Conservation (phyloP, 1,139 yeast genomes). For the Blastobotrys persicus region DNA sequence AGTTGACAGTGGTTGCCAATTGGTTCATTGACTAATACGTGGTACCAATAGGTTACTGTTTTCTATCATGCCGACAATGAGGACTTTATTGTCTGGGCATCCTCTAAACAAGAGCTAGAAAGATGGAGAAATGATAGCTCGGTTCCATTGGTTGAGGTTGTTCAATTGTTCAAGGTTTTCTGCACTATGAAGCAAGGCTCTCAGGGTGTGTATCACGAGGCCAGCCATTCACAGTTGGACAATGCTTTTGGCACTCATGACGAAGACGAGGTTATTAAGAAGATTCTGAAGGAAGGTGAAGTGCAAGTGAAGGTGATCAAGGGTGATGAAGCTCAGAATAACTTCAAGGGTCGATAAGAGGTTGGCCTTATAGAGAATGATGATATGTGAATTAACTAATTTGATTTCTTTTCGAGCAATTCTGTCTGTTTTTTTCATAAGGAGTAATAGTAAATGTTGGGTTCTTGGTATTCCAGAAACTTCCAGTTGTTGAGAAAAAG, state of each 20-base stretch:
- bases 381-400: not conserved
- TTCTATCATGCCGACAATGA: slow-evolving; percentile 63
- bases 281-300: slow-evolving; percentile 56
- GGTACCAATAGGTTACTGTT: slow-evolving; percentile 30
- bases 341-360: not conserved
- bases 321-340: slow-evolving; percentile 5
- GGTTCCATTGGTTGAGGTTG: slow-evolving; percentile 61
- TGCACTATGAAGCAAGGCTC: slow-evolving; percentile 62
- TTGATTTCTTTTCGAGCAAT: too few relatives aligned
- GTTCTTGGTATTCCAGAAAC: too few relatives aligned
- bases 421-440: too few relatives aligned
- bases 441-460: too few relatives aligned
- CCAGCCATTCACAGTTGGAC: slow-evolving; percentile 61
- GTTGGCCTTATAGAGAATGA: not conserved
- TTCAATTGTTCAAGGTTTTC: slow-evolving; percentile 58
- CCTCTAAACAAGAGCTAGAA: slow-evolving; percentile 49
- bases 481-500: too few relatives aligned
- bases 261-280: slow-evolving; percentile 46
- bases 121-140: slow-evolving; percentile 52
- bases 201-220: slow-evolving; percentile 70
- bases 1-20: not conserved
- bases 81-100: slow-evolving; percentile 67
- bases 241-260: slow-evolving; percentile 60
- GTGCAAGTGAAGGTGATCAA: slow-evolving; percentile 38
- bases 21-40: not conserved